A percentile compares a stretch with the other conserved stretches of the same genome.
These are phyloP conservation scores for Nicotiana otophora DNA, from an alignment of 257 asterid species.

Conservation along the genomic window DNA sequence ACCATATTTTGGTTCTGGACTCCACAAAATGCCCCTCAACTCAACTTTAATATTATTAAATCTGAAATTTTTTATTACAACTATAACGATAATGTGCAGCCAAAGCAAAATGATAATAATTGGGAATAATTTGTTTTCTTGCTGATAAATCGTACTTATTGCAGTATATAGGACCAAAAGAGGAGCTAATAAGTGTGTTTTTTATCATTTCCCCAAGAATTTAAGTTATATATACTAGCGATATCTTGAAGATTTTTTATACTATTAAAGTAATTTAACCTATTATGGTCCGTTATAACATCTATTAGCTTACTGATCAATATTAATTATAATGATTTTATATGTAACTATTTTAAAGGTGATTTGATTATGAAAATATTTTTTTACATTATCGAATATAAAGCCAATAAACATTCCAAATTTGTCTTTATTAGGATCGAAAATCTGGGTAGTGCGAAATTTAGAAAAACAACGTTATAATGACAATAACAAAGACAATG, in stretches of 20 bases:
- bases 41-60: neutral
- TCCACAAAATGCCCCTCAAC: neutral
- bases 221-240: neutral
- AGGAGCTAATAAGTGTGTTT: neutral
- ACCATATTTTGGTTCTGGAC: too few species aligned
- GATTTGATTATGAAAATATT: too few species aligned
- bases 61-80: neutral
- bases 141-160: neutral
- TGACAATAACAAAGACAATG: too few species aligned
- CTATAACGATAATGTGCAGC: neutral
- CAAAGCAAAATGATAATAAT: neutral
- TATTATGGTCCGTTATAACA: neutral
- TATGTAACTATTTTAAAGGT: too few species aligned
- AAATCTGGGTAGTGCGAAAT: too few species aligned
- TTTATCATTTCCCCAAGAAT: neutral
- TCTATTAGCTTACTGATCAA: too few species aligned
- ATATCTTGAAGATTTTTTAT: too few species aligned
- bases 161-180: neutral
- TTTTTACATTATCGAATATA: too few species aligned
- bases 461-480: too few species aligned
- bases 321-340: too few species aligned
- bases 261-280: neutral
- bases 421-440: too few species aligned
- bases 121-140: neutral
- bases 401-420: too few species aligned